A percentile compares a stretch with the other conserved stretches of the same genome.
Evolutionary conservation across 2,329 filamentous ascomycete species (phyloP).

Genomic region (Aspergillus fijiensis): DNA sequence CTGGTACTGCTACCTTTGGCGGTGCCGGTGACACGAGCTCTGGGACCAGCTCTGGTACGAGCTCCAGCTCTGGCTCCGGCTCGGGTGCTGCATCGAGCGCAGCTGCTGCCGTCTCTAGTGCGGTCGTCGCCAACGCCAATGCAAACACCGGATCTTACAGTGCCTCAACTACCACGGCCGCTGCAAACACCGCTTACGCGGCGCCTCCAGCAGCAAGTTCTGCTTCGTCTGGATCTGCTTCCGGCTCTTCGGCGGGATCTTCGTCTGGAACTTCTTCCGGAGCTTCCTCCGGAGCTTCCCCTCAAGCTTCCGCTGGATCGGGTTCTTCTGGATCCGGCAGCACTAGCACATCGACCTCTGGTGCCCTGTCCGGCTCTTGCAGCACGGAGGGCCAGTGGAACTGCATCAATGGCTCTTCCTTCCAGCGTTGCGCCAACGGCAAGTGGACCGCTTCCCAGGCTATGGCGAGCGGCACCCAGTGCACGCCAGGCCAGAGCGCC

Average conservation of each 20-base stretch:
- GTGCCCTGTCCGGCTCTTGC: constrained; percentile 48
- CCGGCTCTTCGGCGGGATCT: neutral
- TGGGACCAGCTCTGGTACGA: constrained; percentile 19
- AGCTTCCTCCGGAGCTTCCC: constrained; percentile 3
- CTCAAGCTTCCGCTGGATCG: constrained; percentile 20
- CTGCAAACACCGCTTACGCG: neutral
- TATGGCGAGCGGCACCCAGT: constrained; percentile 57
- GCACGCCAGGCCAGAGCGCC: constrained; percentile 40
- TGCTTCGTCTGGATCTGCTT: constrained; percentile 1
- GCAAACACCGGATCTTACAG: neutral
- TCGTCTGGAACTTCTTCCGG: constrained; percentile 7
- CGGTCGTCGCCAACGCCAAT: neutral
- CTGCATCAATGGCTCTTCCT: constrained; percentile 56
- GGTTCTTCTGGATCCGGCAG: neutral
- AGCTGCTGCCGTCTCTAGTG: constrained; percentile 22
- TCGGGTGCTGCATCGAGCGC: constrained; percentile 21
- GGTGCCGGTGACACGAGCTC: constrained; percentile 27
- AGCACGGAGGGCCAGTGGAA: constrained; percentile 58
- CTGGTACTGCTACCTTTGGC: constrained; percentile 34
- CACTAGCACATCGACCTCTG: constrained; percentile 25
- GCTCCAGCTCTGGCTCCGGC: constrained; percentile 33
- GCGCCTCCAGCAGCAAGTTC: constrained; percentile 2
- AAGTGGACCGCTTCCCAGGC: constrained; percentile 52
- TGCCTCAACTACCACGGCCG: constrained; percentile 11
- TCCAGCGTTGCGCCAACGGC: constrained; percentile 64